Percentiles rank a stretch among this genome's conserved stretches.
Evolutionary conservation across 2,329 filamentous ascomycete species (phyloP).

Genomic region (Thielaviopsis euricoi): DNA sequence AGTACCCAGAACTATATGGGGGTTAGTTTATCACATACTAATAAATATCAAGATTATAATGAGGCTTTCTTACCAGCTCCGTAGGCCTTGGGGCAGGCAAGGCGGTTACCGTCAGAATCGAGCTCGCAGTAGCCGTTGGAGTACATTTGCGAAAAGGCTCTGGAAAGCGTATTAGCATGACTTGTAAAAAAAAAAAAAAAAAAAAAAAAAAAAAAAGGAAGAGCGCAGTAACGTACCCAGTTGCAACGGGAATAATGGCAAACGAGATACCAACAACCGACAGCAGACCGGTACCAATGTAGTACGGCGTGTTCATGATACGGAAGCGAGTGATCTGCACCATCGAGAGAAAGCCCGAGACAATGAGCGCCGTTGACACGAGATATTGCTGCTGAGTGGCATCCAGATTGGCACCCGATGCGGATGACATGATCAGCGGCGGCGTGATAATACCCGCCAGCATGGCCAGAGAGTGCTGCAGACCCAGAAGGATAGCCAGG

Average conservation of each 20-base stretch:
- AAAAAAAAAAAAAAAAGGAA: too few species aligned
- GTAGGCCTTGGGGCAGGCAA: slow-evolving; percentile 63
- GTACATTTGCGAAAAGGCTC: slow-evolving; percentile 61
- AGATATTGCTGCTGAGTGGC: slow-evolving; percentile 53
- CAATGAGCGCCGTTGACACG: slow-evolving; percentile 62
- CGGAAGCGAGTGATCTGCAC: slow-evolving; percentile 67
- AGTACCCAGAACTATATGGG: slow-evolving; percentile 45
- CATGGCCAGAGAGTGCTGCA: slow-evolving; percentile 70
- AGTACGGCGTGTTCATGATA: slow-evolving; percentile 54
- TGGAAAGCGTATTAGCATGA: not conserved
- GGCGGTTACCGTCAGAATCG: slow-evolving; percentile 42
- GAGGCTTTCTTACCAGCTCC: slow-evolving; percentile 26
- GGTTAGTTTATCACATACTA: slow-evolving; percentile 43
- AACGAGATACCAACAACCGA: slow-evolving; percentile 70
- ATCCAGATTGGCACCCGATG: slow-evolving; percentile 46
- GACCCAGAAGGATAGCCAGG: slow-evolving; percentile 55
- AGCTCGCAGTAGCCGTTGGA: slow-evolving; percentile 48
- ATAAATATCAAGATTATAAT: not conserved
- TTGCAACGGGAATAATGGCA: slow-evolving; percentile 56
- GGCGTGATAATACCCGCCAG: slow-evolving; percentile 60
- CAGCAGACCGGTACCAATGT: slow-evolving; percentile 61
- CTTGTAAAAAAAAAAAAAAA: too few species aligned
- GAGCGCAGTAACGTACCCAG: slow-evolving; percentile 24
- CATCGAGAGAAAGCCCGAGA: slow-evolving; percentile 57
- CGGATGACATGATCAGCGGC: slow-evolving; percentile 51